Base-by-base conservation (phyloP, 768 basidiomycete species). In the Infundibulicybe gibba region DNA sequence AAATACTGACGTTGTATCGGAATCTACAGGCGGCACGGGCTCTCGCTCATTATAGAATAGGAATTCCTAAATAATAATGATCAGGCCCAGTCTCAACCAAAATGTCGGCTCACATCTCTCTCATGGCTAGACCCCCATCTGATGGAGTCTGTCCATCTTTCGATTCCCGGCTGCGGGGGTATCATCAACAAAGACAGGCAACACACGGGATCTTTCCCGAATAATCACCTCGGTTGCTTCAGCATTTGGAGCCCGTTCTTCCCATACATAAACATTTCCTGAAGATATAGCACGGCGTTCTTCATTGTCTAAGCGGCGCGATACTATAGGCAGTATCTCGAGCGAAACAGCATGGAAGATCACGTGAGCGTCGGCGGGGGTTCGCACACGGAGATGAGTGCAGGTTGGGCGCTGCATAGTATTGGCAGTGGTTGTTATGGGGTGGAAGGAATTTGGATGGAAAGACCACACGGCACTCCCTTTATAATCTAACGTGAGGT, bases 241-340 rank as follows among this genome's bases (percentile, higher is more conserved):
- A 42, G 80, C 63, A 51, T 78, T 80, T 12, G 83, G 74, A 5
- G 81, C 81, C 47, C 88, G 74, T 61, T 91, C 89, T 59, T 90
- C 87, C 88, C 89, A 91, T 33, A 91, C 87, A 53, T 80, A 91
- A 31, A 90, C 81, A 48, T 77, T 80, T 12, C 89, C 88, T 1
- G 87, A 77, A n/a, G 68, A 53, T 42, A 90, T 87, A 33, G 72
- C 68, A 10, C 87, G 75, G 32, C 87, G 74, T 61, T 90, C 88
- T 44, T 87, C 87, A 13, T 83, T 79, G 65, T 87, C 85, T 43
- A 91, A 72, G 34, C 88, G 80, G 47, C 85, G 77, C 19, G 79
- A 67, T 42, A 90, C 79, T 68, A 88, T 86, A 30, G 80, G 82
- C 13, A 87, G 71, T 1, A 77, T 60, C 9, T 72, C 64, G 6